phyloP scores from a whole-genome alignment of 495 filamentous ascomycete species.

The Cladorrhinum samala region DNA sequence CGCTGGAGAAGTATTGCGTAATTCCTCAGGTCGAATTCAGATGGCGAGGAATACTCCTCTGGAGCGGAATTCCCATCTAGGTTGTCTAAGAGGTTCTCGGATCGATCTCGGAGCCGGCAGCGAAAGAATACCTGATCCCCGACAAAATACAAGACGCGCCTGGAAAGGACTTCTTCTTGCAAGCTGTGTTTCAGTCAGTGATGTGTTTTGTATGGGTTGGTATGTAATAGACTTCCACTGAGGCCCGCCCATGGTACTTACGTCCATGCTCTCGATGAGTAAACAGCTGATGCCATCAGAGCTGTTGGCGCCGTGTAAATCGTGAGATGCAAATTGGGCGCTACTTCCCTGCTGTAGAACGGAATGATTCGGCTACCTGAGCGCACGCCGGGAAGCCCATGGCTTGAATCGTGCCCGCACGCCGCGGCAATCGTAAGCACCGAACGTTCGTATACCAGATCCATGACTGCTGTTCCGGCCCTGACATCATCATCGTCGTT shows the following conservation, averaged over 20 bases:
- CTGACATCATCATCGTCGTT: slow-evolving; percentile 3
- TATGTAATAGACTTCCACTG: background rate
- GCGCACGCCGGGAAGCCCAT: slow-evolving; percentile 3
- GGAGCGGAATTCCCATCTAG: background rate
- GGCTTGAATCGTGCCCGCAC: slow-evolving; percentile 6
- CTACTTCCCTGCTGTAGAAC: background rate
- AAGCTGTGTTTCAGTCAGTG: background rate
- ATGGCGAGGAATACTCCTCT: too few relatives aligned
- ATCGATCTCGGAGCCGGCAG: background rate
- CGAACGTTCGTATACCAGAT: slow-evolving; percentile 5
- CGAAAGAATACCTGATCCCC: background rate
- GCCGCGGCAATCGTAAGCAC: slow-evolving; percentile 9
- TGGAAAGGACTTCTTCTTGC: background rate
- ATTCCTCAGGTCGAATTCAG: too few relatives aligned
- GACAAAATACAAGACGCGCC: background rate
- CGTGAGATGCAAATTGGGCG: background rate
- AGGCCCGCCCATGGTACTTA: too few relatives aligned
- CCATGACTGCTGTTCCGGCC: slow-evolving; percentile 3
- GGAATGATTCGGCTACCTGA: background rate
- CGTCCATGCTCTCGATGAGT: background rate
- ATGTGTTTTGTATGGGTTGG: background rate
- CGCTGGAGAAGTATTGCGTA: too few relatives aligned
- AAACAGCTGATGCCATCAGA: background rate
- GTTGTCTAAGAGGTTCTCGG: background rate
- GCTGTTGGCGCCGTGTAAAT: background rate